Conservation (phyloP, 2,329 filamentous ascomycete genomes). For the Penicillium sp. region DNA sequence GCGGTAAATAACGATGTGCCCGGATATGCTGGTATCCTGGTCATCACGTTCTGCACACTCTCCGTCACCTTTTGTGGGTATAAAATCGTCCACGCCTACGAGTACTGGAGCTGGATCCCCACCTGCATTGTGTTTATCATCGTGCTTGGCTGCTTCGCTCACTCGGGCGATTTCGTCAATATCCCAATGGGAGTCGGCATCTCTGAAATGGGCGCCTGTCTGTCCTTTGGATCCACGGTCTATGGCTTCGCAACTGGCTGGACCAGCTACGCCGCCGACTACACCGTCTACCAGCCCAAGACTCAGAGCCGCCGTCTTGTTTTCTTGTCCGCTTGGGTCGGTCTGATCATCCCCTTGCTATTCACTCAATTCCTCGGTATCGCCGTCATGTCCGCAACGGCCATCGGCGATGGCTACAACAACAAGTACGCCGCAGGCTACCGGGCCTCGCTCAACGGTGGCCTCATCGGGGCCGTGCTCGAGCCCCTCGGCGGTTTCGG, state of each 20-base stretch:
- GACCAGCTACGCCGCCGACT: constrained; percentile 72
- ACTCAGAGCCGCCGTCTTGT: constrained; percentile 58
- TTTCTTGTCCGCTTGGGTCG: constrained; percentile 66
- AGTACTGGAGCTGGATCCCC: constrained; percentile 71
- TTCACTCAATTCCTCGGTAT: constrained; percentile 72
- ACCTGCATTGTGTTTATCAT: constrained; percentile 70
- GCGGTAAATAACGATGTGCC: constrained; percentile 68
- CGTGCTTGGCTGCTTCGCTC: constrained; percentile 63
- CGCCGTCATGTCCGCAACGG: constrained; percentile 63
- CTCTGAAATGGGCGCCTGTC: constrained; percentile 57
- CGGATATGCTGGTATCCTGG: constrained; percentile 68
- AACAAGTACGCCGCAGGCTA: constrained; percentile 58
- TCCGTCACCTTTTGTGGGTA: constrained; percentile 71
- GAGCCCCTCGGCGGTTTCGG: constrained; percentile 64
- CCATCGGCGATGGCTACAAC: constrained; percentile 47
- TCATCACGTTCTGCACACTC: constrained; percentile 66
- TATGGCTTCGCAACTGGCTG: constrained; percentile 69
- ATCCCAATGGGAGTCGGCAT: constrained; percentile 58
- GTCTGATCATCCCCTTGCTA: constrained; percentile 66
- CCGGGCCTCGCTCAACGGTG: constrained; percentile 57
- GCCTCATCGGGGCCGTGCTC: constrained; percentile 63
- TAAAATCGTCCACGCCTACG: constrained; percentile 71
- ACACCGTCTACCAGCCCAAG: constrained; percentile 72
- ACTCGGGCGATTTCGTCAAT: constrained; percentile 62
- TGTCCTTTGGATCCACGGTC: constrained; percentile 65